Evolutionary conservation across 495 filamentous ascomycete genomes (phyloP).

Genomic region (Xylaria longipes): DNA sequence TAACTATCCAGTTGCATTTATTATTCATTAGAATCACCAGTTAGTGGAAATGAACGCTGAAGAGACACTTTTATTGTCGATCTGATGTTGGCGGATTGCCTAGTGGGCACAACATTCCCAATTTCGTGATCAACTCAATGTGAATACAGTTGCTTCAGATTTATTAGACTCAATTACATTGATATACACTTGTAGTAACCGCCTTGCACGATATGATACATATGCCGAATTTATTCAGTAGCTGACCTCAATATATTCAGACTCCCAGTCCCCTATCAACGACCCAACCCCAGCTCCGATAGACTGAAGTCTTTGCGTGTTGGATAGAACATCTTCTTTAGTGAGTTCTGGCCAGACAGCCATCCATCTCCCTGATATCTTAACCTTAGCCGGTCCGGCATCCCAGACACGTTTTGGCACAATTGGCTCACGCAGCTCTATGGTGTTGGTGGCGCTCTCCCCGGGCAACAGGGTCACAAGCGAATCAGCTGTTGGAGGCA

Average conservation of each 20-base stretch:
- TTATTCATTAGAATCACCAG: not conserved
- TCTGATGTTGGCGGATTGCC: not conserved
- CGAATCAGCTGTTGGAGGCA: not conserved
- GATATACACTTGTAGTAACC: not conserved
- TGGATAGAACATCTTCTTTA: not conserved
- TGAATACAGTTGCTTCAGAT: not conserved
- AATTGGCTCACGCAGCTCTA: slow-evolving; percentile 1
- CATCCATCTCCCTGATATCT: slow-evolving; percentile 9
- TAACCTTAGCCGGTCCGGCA: slow-evolving; percentile 3
- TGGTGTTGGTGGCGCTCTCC: not conserved
- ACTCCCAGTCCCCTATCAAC: slow-evolving; percentile 8
- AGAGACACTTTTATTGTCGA: not conserved
- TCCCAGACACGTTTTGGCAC: not conserved
- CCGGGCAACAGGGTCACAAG: not conserved
- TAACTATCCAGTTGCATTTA: not conserved
- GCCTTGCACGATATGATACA: not conserved
- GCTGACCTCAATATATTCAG: not conserved
- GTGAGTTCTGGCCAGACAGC: slow-evolving; percentile 11
- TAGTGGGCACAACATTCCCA: not conserved
- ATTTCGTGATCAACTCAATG: not conserved
- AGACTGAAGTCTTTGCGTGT: not conserved
- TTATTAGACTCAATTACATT: not conserved
- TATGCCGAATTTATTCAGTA: not conserved
- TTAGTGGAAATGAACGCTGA: not conserved
- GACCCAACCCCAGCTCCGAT: slow-evolving; percentile 3